These are phyloP conservation scores for Malbranchea zuffiana DNA, from an alignment of 2,329 filamentous ascomycete species.

Conservation along the genomic window DNA sequence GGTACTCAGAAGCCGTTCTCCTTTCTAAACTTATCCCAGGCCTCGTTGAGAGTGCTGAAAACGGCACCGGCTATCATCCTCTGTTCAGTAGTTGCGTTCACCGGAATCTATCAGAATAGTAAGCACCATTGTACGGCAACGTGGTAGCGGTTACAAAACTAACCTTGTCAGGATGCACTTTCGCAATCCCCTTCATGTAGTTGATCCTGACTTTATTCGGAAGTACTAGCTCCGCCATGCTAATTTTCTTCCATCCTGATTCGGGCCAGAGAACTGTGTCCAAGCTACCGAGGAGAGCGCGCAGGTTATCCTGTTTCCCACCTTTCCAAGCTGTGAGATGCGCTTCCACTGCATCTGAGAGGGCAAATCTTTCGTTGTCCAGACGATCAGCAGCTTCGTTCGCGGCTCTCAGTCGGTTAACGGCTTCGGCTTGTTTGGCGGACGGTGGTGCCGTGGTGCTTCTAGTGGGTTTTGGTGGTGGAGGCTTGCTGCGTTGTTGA, in stretches of 20 bases:
- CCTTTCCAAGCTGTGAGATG: constrained; percentile 71
- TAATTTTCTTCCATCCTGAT: constrained; percentile 93
- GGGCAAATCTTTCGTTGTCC: constrained; percentile 85
- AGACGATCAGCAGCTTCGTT: constrained; percentile 76
- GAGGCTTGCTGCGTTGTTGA: constrained; percentile 23
- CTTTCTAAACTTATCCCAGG: constrained; percentile 57
- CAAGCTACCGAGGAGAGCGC: constrained; percentile 74
- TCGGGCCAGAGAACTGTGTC: constrained; percentile 85
- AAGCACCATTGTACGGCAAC: constrained; percentile 10
- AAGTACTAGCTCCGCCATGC: constrained; percentile 84
- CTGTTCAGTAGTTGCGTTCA: constrained; percentile 55
- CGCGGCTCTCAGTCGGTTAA: constrained; percentile 67
- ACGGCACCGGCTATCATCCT: constrained; percentile 56
- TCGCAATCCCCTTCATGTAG: constrained; percentile 98
- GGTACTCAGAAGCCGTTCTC: constrained; percentile 47
- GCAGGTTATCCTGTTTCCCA: constrained; percentile 83
- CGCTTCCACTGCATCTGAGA: constrained; percentile 76
- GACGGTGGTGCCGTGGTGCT: constrained; percentile 32
- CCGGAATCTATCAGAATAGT: constrained; percentile 41
- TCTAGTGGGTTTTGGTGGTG: constrained; percentile 21
- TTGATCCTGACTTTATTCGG: constrained; percentile 91
- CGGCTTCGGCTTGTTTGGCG: constrained; percentile 58
- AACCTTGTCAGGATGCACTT: constrained; percentile 98
- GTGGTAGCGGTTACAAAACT: constrained; percentile 24
- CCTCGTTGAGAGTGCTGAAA: constrained; percentile 55